Conservation (phyloP, 768 basidiomycete genomes). For the Filobasidium floriforme region DNA sequence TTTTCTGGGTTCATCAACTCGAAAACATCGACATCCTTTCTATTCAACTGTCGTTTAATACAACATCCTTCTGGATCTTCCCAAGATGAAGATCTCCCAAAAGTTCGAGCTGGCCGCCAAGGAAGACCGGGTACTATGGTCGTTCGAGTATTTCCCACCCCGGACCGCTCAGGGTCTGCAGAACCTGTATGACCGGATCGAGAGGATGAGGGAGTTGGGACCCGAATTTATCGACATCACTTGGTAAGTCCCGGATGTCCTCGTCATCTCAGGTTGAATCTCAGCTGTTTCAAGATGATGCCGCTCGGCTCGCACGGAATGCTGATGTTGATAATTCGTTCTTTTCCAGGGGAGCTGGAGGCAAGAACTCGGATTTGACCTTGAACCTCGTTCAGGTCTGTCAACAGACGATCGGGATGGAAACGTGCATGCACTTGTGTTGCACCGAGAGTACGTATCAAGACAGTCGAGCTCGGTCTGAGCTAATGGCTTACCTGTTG, state of each 20-base stretch:
- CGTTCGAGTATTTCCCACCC: constrained; percentile 97
- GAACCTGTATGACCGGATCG: constrained; percentile 96
- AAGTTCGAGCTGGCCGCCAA: constrained; percentile 79
- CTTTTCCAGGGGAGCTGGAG: constrained; percentile 78
- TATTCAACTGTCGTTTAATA: background rate
- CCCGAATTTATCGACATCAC: constrained; percentile 99
- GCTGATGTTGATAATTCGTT: background rate
- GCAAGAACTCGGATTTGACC: constrained; percentile 87
- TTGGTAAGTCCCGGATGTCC: constrained; percentile 52
- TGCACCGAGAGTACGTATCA: constrained; percentile 69
- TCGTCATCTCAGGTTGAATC: background rate
- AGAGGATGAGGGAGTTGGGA: constrained; percentile 88
- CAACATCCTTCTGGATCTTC: background rate
- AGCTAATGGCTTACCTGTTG: background rate
- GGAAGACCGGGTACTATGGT: constrained; percentile 91
- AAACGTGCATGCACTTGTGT: constrained; percentile 97
- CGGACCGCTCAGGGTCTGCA: constrained; percentile 90
- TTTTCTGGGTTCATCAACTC: too few species aligned
- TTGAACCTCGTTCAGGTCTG: constrained; percentile 91
- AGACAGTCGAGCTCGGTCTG: background rate
- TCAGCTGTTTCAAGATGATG: too few species aligned
- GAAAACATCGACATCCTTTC: too few species aligned
- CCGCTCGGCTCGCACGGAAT: background rate
- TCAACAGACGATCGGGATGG: constrained; percentile 82
- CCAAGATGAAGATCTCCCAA: constrained; percentile 80